Conservation (phyloP, 1,284 basidiomycete genomes). For the Phellopilus nigrolimitatus region DNA sequence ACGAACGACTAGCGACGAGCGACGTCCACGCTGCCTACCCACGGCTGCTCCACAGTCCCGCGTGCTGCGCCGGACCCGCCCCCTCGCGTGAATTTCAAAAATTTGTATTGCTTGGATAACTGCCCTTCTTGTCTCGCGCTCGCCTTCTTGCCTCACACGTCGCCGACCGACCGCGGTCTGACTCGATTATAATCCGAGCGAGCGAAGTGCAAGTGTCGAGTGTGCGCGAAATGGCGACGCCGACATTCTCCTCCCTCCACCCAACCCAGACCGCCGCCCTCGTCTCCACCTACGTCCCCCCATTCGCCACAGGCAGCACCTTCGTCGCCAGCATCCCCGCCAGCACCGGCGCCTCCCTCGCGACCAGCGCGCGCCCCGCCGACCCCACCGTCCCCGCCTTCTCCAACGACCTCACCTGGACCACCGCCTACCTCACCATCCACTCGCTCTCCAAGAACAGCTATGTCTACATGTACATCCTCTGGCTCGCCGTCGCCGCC, state of each 20-base stretch:
- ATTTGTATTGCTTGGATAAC: no score
- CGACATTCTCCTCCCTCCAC: conserved; percentile 4
- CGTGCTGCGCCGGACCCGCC: no score
- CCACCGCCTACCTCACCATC: conserved; percentile 50
- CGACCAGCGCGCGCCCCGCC: conserved; percentile 27
- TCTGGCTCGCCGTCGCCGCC: conserved; percentile 46
- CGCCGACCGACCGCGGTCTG: no score
- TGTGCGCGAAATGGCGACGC: conserved; percentile 13
- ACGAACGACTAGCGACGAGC: no score
- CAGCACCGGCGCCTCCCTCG: not conserved
- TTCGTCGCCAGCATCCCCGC: not conserved
- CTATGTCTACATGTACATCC: conserved; percentile 51
- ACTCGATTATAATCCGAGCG: no score
- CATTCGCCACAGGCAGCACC: conserved; percentile 9
- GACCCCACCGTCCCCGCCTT: conserved; percentile 44
- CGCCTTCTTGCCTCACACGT: no score
- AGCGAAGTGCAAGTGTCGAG: no score
- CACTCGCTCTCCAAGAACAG: conserved; percentile 46
- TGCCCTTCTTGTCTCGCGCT: no score
- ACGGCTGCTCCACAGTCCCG: no score
- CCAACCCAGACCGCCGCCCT: not conserved
- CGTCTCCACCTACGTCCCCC: conserved; percentile 5
- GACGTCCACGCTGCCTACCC: no score
- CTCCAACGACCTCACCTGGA: conserved; percentile 45
- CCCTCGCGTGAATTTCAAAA: no score